Evolutionary conservation across 2,329 filamentous ascomycete species (phyloP).

Genomic region (Claviceps spartinae): DNA sequence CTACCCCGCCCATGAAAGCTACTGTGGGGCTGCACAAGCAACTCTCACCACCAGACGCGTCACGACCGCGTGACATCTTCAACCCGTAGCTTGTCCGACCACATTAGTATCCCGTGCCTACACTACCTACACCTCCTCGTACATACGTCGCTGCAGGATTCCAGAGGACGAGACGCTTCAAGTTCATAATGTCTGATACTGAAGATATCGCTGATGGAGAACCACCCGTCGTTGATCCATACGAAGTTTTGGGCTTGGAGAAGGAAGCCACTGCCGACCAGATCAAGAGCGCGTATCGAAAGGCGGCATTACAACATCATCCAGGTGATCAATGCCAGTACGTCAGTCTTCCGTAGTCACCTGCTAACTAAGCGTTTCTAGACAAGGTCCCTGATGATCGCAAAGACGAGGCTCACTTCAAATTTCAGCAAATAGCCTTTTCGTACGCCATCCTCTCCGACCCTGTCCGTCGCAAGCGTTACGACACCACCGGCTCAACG

Average conservation of each 20-base stretch:
- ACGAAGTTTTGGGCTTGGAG: conserved; percentile 61
- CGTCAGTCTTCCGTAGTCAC: neutral
- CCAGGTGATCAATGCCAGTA: conserved; percentile 44
- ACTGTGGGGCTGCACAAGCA: neutral
- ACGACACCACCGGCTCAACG: conserved; percentile 82
- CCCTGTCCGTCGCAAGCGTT: conserved; percentile 63
- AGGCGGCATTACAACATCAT: conserved; percentile 76
- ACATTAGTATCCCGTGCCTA: neutral
- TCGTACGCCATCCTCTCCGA: conserved; percentile 91
- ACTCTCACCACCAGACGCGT: conserved; percentile 5
- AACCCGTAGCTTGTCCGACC: conserved; percentile 1
- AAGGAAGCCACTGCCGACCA: conserved; percentile 60
- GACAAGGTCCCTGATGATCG: conserved; percentile 63
- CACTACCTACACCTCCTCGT: neutral
- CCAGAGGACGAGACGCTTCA: neutral
- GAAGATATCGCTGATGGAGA: conserved; percentile 43
- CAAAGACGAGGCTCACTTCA: conserved; percentile 60
- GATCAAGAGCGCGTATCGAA: conserved; percentile 84
- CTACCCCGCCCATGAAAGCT: conserved; percentile 3
- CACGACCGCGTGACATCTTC: conserved; percentile 9
- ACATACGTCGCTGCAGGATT: neutral
- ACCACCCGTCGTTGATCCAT: conserved; percentile 59
- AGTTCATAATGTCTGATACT: conserved; percentile 27
- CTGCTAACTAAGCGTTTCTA: conserved; percentile 14
- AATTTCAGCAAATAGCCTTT: conserved; percentile 84